Evolutionary conservation across 2,329 filamentous ascomycete species (phyloP).

Genomic region (Ascocoryne sarcoides): DNA sequence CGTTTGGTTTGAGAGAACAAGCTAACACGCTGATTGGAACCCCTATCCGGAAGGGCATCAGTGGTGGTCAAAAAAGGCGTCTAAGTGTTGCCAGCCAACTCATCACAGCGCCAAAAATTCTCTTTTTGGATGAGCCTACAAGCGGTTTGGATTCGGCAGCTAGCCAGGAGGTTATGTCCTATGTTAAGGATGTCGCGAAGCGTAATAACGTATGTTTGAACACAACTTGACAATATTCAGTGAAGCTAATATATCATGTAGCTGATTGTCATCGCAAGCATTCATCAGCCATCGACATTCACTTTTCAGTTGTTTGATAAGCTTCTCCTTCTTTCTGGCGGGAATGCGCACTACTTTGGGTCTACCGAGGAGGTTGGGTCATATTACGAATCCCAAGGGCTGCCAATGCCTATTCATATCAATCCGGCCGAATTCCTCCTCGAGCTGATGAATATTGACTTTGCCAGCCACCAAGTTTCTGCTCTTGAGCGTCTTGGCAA

Average conservation of each 20-base stretch:
- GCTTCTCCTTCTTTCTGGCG: slow-evolving; percentile 62
- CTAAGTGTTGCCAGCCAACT: slow-evolving; percentile 73
- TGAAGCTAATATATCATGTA: no score
- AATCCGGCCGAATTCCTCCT: slow-evolving; percentile 78
- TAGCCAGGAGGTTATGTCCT: slow-evolving; percentile 56
- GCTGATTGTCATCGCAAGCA: slow-evolving; percentile 72
- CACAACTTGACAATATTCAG: slow-evolving; percentile 72
- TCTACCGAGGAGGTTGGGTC: slow-evolving; percentile 44
- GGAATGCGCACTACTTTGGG: slow-evolving; percentile 67
- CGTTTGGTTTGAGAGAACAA: slow-evolving; percentile 66
- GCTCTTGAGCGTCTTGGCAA: slow-evolving; percentile 40
- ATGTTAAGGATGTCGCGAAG: slow-evolving; percentile 37
- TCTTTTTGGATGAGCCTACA: slow-evolving; percentile 84
- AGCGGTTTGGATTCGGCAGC: slow-evolving; percentile 69
- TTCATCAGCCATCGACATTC: slow-evolving; percentile 75
- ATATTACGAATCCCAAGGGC: slow-evolving; percentile 56
- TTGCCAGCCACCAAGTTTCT: slow-evolving; percentile 42
- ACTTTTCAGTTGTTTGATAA: slow-evolving; percentile 78
- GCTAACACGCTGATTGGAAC: slow-evolving; percentile 69
- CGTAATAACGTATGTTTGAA: slow-evolving; percentile 55
- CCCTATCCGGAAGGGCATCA: slow-evolving; percentile 73
- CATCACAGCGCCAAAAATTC: slow-evolving; percentile 69
- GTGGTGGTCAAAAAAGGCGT: slow-evolving; percentile 75
- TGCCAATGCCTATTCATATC: slow-evolving; percentile 56
- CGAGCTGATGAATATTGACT: slow-evolving; percentile 71